Evolutionary conservation across 768 basidiomycete species (phyloP).

Genomic region (Albatrellus ellisii): DNA sequence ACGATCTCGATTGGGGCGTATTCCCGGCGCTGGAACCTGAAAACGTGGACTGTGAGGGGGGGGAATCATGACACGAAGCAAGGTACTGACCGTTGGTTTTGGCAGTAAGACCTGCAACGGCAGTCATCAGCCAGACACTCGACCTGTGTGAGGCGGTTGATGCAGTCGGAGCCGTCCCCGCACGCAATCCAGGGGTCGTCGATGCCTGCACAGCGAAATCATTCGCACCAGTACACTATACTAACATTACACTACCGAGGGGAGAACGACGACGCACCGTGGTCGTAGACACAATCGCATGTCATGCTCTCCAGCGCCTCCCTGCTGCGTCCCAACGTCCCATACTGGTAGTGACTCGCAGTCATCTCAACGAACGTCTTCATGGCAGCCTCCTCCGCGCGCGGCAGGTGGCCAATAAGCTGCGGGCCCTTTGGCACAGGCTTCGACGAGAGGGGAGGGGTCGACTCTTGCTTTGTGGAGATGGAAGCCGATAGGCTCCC

Average conservation of each 20-base stretch:
- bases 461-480: constrained; percentile 19
- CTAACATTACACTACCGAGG: background rate
- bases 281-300: constrained; percentile 83
- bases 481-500: constrained; percentile 26
- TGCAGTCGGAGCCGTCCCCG: constrained; percentile 74
- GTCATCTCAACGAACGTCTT: constrained; percentile 59
- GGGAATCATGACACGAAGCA: background rate
- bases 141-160: constrained; percentile 93
- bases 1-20: constrained; percentile 87
- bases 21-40: constrained; percentile 76
- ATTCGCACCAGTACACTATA: constrained; percentile 4
- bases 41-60: background rate
- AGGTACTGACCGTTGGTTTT: constrained; percentile 88
- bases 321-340: constrained; percentile 73
- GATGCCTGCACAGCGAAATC: constrained; percentile 30
- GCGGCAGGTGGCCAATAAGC: constrained; percentile 71
- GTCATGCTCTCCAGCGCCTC: constrained; percentile 88
- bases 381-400: constrained; percentile 61
- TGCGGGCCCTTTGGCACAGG: constrained; percentile 31
- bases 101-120: constrained; percentile 67
- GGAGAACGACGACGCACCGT: constrained; percentile 43
- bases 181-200: constrained; percentile 61
- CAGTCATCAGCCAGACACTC: constrained; percentile 92
- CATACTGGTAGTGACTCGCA: constrained; percentile 80
- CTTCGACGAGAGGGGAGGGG: constrained; percentile 11